Base-by-base conservation (phyloP, 805 yeast genomes). In the Schwanniomyces pseudopolymorphus region DNA sequence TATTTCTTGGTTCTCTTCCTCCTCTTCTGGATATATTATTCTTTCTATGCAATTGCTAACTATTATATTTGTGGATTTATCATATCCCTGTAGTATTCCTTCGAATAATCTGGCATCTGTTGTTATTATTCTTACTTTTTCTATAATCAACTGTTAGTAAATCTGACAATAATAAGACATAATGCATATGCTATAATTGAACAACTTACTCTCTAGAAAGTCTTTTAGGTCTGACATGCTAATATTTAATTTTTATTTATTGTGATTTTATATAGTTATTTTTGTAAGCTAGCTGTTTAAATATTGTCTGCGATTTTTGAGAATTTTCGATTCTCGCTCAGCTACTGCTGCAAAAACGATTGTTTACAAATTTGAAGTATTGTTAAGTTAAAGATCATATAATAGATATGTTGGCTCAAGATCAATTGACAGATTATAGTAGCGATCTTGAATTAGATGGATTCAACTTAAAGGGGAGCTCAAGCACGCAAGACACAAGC, bases 1-100 rank as follows among this genome's bases (percentile, higher is more conserved):
- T 19, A 75, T 63, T 45, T 70, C 75, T 43, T 70, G 66, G 46
- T 67, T 69, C 42, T 66, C 71, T 40, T 59, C 61, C 8, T 66
- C 66, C n/a, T 59, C 64, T n/a, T 70, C 73, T 0, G 59, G 59
- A 43, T 69, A 71, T 38, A 82, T 70, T 14, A 80, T 58, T 40
- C 84, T 62, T 57, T 83, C 87, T 17, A 67, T 60, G 14, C 85
- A 74, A 35, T 72, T 63, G 2, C 79, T 65, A 35, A 85, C 63
- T 33, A 85, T 69, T 28, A 86, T 56, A 57, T 86, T 86, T 20
- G 87, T 79, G 39, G 80, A 71, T 51, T 81, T 79, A 60, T 86
- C 92, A 55, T 71, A 85, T 5, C 91, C 89, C 52, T 66, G 66
- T 19, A 72, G 64, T 17, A 56, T 60, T 3, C 78, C 78, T 54